These are phyloP conservation scores for Camellia sinensis DNA, from an alignment of 148 eudicot genomes.

Conservation along the genomic window DNA sequence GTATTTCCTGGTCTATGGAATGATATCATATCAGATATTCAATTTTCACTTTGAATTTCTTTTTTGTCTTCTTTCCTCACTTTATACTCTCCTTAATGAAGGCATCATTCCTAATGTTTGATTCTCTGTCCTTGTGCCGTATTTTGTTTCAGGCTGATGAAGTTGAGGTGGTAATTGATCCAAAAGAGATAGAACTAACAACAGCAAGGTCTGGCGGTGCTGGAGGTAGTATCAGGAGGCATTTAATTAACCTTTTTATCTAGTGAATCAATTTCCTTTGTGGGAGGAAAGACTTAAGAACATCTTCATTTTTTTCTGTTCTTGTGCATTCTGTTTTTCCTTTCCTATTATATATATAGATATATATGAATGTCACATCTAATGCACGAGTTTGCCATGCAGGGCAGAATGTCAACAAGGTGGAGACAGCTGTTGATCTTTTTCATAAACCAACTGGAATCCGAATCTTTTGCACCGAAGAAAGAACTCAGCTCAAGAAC, in stretches of 20 bases:
- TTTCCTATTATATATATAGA: neutral
- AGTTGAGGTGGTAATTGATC: constrained; percentile 94
- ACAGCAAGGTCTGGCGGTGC: constrained; percentile 99
- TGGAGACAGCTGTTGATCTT: constrained; percentile 96
- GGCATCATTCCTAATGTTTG: neutral
- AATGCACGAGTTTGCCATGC: constrained; percentile 32
- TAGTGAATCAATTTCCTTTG: neutral
- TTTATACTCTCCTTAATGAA: neutral
- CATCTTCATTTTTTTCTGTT: neutral
- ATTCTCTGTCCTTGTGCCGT: constrained; percentile 4
- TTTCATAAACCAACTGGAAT: constrained; percentile 98
- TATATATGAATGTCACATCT: constrained; percentile 4
- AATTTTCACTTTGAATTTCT: neutral
- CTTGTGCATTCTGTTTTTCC: neutral
- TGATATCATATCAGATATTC: neutral
- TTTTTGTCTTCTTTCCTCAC: neutral
- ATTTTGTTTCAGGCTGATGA: constrained; percentile 76
- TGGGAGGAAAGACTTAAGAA: neutral
- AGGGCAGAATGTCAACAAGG: constrained; percentile 99
- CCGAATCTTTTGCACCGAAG: constrained; percentile 96
- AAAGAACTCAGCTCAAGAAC: constrained; percentile 85
- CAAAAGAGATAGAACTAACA: constrained; percentile 96
- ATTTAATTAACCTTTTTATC: neutral
- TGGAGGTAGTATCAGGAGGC: constrained; percentile 60
- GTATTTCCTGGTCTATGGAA: neutral